Evolutionary conservation across 495 filamentous ascomycete species (phyloP).

Genomic region (Penicillium silybi): DNA sequence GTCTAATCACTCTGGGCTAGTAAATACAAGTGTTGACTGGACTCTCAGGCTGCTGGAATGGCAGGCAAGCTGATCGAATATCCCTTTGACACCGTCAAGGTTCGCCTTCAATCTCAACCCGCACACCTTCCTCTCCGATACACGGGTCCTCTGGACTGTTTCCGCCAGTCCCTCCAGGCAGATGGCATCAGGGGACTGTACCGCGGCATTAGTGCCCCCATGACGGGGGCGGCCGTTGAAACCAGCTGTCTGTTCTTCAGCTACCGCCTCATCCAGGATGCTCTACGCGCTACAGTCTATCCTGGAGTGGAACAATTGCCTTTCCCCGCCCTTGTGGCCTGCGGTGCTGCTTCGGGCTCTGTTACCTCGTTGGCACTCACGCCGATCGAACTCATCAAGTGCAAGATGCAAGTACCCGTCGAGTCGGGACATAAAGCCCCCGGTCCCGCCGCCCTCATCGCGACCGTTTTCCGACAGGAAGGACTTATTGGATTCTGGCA

Average conservation of each 20-base stretch:
- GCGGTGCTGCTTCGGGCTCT: conserved; percentile 81
- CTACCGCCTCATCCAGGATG: conserved; percentile 65
- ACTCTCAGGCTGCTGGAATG: conserved; percentile 68
- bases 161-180: conserved; percentile 72
- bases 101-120: conserved; percentile 67
- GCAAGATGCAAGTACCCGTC: conserved; percentile 86
- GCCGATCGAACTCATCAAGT: conserved; percentile 96
- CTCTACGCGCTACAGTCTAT: conserved; percentile 57
- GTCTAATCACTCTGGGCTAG: not conserved
- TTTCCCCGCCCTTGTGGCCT: conserved; percentile 65
- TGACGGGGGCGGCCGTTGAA: conserved; percentile 88
- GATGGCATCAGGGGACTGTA: conserved; percentile 78
- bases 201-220: conserved; percentile 86
- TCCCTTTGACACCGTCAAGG: conserved; percentile 98
- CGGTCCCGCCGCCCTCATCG: conserved; percentile 60
- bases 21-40: conserved; percentile 6
- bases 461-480: conserved; percentile 71
- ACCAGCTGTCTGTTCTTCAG: conserved; percentile 94
- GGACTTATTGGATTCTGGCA: conserved; percentile 89
- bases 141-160: conserved; percentile 86
- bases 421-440: conserved; percentile 32
- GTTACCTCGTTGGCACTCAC: conserved; percentile 89
- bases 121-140: conserved; percentile 79
- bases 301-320: conserved; percentile 55
- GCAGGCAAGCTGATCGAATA: conserved; percentile 96